phyloP scores from a whole-genome alignment of 768 basidiomycete genomes.

The Mycena indigotica region DNA sequence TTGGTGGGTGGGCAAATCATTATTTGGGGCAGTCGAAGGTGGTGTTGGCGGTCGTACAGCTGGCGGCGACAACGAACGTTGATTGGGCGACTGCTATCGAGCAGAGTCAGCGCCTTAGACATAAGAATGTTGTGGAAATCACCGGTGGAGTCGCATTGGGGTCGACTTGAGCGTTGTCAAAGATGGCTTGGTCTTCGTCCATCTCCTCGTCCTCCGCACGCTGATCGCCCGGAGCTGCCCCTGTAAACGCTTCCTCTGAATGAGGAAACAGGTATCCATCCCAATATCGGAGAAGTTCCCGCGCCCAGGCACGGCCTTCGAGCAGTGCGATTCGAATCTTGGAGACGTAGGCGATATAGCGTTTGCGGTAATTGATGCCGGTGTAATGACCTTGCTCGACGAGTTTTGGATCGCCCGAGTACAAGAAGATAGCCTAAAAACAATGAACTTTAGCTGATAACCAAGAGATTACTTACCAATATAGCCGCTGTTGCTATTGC shows the following conservation, averaged over 20 bases:
- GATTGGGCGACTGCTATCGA: not conserved
- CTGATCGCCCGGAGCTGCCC: not conserved
- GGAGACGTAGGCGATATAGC: not conserved
- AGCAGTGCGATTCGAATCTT: not conserved
- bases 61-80: not conserved
- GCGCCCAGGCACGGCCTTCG: not conserved
- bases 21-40: not conserved
- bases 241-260: not conserved
- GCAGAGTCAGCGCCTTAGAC: not conserved
- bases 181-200: not conserved
- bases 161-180: not conserved
- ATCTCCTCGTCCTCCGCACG: not conserved
- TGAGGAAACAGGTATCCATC: not conserved
- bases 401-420: not conserved
- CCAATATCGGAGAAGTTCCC: not conserved
- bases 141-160: not conserved
- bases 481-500: not conserved
- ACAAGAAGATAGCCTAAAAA: not conserved
- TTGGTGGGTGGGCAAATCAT: not conserved
- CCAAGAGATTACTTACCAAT: slow-evolving; percentile 1
- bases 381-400: not conserved
- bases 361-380: slow-evolving; percentile 1
- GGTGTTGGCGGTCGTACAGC: not conserved
- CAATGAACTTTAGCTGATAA: too few relatives aligned
- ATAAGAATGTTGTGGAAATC: not conserved